Base-by-base conservation (phyloP, 306 rosid species). In the Rosa multiflora region DNA sequence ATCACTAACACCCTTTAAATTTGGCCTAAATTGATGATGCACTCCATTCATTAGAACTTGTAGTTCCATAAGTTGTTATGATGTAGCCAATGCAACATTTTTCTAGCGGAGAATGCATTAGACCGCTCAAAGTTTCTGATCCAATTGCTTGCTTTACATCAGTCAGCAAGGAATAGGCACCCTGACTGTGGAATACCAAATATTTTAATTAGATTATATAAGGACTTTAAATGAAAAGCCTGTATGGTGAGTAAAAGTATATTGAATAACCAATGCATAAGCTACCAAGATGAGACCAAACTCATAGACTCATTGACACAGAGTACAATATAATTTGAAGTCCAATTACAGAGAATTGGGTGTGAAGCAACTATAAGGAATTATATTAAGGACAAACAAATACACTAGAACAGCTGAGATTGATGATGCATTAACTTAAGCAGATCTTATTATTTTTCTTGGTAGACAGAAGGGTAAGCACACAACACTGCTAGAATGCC, bases 11-110 rank as follows among this genome's bases (percentile, higher is more conserved):
- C 87, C 85, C 32, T 29, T 64, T 61, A 58, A 37, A 64, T 78
- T 85, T 59, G 76, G 80, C 53, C 26, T 51, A 53, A 85, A n/a
- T n/a, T n/a, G n/a, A 85, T 14, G 81, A 81, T 59, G 85, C 85
- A 32, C 70, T 67, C 88, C 88, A 81, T 43, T 83, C 87, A 70
- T 72, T 83, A 35, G 62, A 75, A 73, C 76, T 74, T 48, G 79
- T 35, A 70, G 76, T 76, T 78, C 83, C 83, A 29, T 77, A 75
- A 32, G 79, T 85, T 9, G 72, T 82, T 42, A 52, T 64, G 11
- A 67, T 66, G 37, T 80, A 76, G 74, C 76, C 20, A 71, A 37
- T 8, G 21, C 20, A 79, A 73, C 29, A 61, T 79, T 18, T 81
- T 42, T 82, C 74, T 8, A 72, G 58, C 78, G 51, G 68, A 74